A percentile compares a stretch with the other conserved stretches of the same genome.
Evolutionary conservation across 768 basidiomycete species (phyloP).

Genomic region (Panaeolus papilionaceus): DNA sequence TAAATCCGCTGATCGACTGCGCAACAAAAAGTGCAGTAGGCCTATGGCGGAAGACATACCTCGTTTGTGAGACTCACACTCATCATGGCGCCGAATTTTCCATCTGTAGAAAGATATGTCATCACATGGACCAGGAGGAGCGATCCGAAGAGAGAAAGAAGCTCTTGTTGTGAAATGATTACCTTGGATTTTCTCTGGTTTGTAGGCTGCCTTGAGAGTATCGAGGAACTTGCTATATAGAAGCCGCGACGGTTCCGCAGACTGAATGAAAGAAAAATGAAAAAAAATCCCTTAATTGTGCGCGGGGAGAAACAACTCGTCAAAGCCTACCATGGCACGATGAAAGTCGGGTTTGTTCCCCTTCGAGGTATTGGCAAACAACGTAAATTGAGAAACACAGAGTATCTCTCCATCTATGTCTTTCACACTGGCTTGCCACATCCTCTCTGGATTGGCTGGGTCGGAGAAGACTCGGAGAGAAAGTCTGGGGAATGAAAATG

Average conservation of each 20-base stretch:
- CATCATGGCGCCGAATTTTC: slow-evolving; percentile 98
- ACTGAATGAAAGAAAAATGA: slow-evolving; percentile 44
- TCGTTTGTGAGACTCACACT: slow-evolving; percentile 87
- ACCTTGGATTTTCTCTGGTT: slow-evolving; percentile 84
- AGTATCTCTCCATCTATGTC: slow-evolving; percentile 91
- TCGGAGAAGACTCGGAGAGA: slow-evolving; percentile 77
- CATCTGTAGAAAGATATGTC: slow-evolving; percentile 57
- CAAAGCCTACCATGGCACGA: slow-evolving; percentile 77
- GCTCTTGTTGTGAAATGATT: slow-evolving; percentile 22
- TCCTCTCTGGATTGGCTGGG: slow-evolving; percentile 53
- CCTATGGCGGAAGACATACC: slow-evolving; percentile 45
- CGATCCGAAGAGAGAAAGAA: slow-evolving; percentile 15
- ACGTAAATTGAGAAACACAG: slow-evolving; percentile 94
- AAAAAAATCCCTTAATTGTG: neutral
- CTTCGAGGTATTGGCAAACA: slow-evolving; percentile 86
- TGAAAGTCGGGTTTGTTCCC: slow-evolving; percentile 95
- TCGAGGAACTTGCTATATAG: slow-evolving; percentile 79
- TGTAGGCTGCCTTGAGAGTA: slow-evolving; percentile 68
- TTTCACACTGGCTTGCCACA: slow-evolving; percentile 90
- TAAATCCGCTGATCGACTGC: slow-evolving; percentile 27
- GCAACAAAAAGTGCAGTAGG: neutral
- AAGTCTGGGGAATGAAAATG: slow-evolving; percentile 50
- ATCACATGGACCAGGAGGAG: neutral
- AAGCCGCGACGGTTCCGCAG: slow-evolving; percentile 66
- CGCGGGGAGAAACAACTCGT: neutral